Evolutionary conservation across 331 rosid genomes (phyloP).

Genomic region (Telfairia occidentalis): DNA sequence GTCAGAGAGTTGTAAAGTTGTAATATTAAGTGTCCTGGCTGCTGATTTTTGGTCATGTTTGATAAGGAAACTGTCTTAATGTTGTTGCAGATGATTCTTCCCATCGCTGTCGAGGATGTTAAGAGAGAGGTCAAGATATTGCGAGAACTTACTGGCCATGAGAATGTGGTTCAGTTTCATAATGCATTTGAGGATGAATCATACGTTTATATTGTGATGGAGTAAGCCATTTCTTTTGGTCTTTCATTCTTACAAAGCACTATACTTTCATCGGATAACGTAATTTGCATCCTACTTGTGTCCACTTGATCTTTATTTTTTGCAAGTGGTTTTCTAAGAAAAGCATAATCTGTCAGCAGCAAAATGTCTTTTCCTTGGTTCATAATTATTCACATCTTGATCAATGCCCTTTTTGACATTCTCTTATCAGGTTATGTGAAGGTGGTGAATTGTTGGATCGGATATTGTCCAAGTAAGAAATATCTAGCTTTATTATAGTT

Average conservation of each 20-base stretch:
- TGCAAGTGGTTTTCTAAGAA: neutral
- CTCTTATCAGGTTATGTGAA: conserved; percentile 72
- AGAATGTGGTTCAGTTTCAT: conserved; percentile 80
- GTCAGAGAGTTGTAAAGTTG: neutral
- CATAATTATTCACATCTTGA: neutral
- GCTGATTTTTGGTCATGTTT: neutral
- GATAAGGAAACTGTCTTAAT: conserved; percentile 12
- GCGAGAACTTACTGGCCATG: conserved; percentile 86
- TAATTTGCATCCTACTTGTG: neutral
- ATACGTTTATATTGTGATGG: conserved; percentile 95
- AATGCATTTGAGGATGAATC: conserved; percentile 88
- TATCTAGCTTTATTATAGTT: conserved; percentile 12
- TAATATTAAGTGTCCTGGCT: neutral
- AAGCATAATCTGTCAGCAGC: neutral
- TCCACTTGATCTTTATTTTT: conserved; percentile 1
- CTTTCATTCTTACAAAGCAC: conserved; percentile 8
- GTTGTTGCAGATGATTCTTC: conserved; percentile 85
- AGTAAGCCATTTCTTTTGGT: conserved; percentile 44
- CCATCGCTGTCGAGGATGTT: conserved; percentile 98
- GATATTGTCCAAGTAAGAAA: conserved; percentile 84
- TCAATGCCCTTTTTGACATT: conserved; percentile 6
- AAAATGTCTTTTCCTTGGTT: neutral
- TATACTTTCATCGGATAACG: conserved; percentile 5
- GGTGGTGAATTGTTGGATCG: conserved; percentile 96
- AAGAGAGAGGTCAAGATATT: conserved; percentile 90